Conservation (phyloP, 306 rosid species). For the Cicer arietinum region DNA sequence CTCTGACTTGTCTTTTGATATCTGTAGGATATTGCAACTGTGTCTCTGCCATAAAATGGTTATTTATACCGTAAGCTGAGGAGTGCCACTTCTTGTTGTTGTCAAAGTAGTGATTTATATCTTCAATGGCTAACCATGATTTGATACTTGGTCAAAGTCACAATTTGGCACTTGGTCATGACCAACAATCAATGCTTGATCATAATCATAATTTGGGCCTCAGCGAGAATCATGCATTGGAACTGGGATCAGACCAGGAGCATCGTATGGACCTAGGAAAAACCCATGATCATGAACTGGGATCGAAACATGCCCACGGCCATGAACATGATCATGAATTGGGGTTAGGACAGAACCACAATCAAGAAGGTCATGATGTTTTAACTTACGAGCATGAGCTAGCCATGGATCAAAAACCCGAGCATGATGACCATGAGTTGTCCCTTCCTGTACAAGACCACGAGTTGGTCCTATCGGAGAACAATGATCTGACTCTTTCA, state of each 20-base stretch:
- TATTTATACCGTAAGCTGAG: background rate
- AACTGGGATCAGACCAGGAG: conserved; percentile 49
- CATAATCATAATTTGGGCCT: conserved; percentile 69
- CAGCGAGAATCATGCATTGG: conserved; percentile 66
- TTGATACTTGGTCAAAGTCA: conserved; percentile 76
- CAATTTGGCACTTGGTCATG: conserved; percentile 67
- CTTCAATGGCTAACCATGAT: conserved; percentile 76
- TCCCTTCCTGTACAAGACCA: conserved; percentile 59
- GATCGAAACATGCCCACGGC: conserved; percentile 49
- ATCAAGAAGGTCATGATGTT: conserved; percentile 59
- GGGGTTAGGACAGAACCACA: conserved; percentile 59
- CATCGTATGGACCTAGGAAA: no score
- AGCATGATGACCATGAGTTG: conserved; percentile 65
- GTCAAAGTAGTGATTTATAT: conserved; percentile 32
- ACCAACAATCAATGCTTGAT: conserved; percentile 66
- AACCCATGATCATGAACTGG: conserved; percentile 59
- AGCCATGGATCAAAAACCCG: conserved; percentile 75
- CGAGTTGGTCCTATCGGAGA: conserved; percentile 55
- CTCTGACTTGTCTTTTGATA: conserved; percentile 32
- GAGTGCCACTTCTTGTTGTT: background rate
- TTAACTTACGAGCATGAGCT: conserved; percentile 63
- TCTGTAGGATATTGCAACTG: conserved; percentile 49
- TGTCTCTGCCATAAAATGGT: conserved; percentile 24
- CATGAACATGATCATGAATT: conserved; percentile 66
- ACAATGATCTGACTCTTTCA: conserved; percentile 65